These are phyloP conservation scores for Kwoniella shandongensis DNA, from an alignment of 768 basidiomycete species.

Conservation along the genomic window DNA sequence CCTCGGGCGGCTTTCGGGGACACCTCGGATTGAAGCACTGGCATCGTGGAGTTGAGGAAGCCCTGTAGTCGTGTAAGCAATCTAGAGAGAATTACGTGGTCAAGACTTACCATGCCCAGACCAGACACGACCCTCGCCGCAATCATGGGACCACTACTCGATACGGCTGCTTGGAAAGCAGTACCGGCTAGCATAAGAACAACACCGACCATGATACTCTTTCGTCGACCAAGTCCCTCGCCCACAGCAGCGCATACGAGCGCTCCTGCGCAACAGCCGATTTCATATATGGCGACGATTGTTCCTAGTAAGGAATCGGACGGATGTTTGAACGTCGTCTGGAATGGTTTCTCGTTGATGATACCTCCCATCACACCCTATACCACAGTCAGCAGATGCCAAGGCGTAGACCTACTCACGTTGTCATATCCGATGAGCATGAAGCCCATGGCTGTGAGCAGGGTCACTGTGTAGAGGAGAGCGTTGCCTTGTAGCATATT, in stretches of 20 bases:
- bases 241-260: slow-evolving; percentile 24
- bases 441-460: slow-evolving; percentile 34
- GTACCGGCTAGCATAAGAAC: slow-evolving; percentile 38
- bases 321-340: slow-evolving; percentile 16
- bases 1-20: slow-evolving; percentile 37
- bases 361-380: slow-evolving; percentile 33
- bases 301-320: slow-evolving; percentile 20
- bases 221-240: slow-evolving; percentile 21
- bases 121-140: slow-evolving; percentile 36
- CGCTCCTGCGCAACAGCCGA: slow-evolving; percentile 25
- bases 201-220: slow-evolving; percentile 29
- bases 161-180: slow-evolving; percentile 37
- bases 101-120: slow-evolving; percentile 24
- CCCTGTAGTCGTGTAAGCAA: slow-evolving; percentile 22
- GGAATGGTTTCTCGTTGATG: slow-evolving; percentile 32
- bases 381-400: background rate
- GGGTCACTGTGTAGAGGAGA: slow-evolving; percentile 21
- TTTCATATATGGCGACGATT: slow-evolving; percentile 35
- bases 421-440: slow-evolving; percentile 41
- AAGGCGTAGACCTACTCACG: slow-evolving; percentile 9
- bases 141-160: slow-evolving; percentile 32
- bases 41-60: slow-evolving; percentile 41
- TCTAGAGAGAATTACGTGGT: too few species aligned
- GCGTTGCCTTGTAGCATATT: background rate
- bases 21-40: slow-evolving; percentile 36